Evolutionary conservation across 768 basidiomycete species (phyloP), one percentile per base, ranked within the genome.

Genomic region (Amanita phalloides): DNA sequence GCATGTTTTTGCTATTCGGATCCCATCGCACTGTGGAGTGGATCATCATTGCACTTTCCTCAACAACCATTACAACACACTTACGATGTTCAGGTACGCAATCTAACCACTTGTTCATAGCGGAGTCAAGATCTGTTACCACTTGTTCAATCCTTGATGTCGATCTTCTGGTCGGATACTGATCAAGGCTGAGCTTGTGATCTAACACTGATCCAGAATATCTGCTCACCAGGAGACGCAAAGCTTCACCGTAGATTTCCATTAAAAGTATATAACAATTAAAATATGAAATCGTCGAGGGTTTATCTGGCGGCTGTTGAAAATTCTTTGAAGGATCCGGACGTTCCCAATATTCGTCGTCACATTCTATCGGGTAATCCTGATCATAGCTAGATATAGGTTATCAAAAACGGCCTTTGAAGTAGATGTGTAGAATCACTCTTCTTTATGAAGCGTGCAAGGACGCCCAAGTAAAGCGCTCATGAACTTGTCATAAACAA

Each of bases 21-120:
- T 76, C 68, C 74, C 74, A 76, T 41, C 65, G 66, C 52, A 75
- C 74, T 76, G 25, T 2, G 23, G 45, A 30, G 25, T 2, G 23
- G 47, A 30, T 47, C 30, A 39, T 21, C 6, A 21, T 36, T 21
- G 28, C 4, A 64, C 76, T 72, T 64, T 74, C 79, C 6, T 74
- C 75, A 23, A 76, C 65, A 58, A 82, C 78, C 36, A 79, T 67
- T 71, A 61, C 56, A 77, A 17, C 38, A 23, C 13, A 65, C 63
- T 53, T 48, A 71, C 73, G 60, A 60, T 82, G 80, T 38, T 72
- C 67, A 2, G 88, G 88, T 2, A 90, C 71, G 2, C 75, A 71
- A 49, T 86, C 81, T 45, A 84, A 74, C 88, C 88, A 90, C n/a
- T 77, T 74, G 57, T 90, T 88, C 60, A 90, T 66, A 2, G 79